Evolutionary conservation across 805 yeast species (phyloP).

Genomic region (Nakazawaea anatomiae): DNA sequence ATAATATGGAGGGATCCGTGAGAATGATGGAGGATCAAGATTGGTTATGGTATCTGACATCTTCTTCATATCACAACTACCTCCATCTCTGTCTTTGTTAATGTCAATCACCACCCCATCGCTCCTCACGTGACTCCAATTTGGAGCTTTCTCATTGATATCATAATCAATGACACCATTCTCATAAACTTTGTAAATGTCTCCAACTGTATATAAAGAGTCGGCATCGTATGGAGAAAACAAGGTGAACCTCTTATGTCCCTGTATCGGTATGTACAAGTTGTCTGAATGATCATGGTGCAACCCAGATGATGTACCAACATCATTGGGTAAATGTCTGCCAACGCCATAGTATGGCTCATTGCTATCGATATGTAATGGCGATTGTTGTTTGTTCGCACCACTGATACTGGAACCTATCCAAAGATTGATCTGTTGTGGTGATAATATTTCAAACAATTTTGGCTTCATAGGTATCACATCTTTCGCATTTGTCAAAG

Average conservation of each 20-base stretch:
- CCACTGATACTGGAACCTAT: conserved; percentile 34
- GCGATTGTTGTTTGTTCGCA: background rate
- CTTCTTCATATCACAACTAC: conserved; percentile 9
- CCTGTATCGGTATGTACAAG: conserved; percentile 54
- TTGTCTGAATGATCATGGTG: conserved; percentile 84
- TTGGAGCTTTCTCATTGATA: conserved; percentile 46
- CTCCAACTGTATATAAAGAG: conserved; percentile 60
- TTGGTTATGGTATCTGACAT: conserved; percentile 14
- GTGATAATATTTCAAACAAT: conserved; percentile 36
- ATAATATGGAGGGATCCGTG: conserved; percentile 55
- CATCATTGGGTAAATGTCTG: conserved; percentile 41
- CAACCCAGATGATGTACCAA: conserved; percentile 62
- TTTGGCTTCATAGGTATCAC: conserved; percentile 36
- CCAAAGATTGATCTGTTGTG: conserved; percentile 77
- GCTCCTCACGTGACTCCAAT: conserved; percentile 55
- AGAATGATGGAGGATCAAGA: conserved; percentile 65
- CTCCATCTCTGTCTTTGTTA: conserved; percentile 17
- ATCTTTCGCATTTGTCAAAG: conserved; percentile 31
- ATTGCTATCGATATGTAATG: conserved; percentile 12
- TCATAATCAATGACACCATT: conserved; percentile 66
- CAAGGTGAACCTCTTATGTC: conserved; percentile 60
- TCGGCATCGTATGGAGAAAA: conserved; percentile 59
- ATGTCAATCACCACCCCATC: conserved; percentile 49
- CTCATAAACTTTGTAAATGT: conserved; percentile 41
- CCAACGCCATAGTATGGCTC: conserved; percentile 38